phyloP scores from a whole-genome alignment of 2,329 filamentous ascomycete genomes.

The Paecilomyces niveus region DNA sequence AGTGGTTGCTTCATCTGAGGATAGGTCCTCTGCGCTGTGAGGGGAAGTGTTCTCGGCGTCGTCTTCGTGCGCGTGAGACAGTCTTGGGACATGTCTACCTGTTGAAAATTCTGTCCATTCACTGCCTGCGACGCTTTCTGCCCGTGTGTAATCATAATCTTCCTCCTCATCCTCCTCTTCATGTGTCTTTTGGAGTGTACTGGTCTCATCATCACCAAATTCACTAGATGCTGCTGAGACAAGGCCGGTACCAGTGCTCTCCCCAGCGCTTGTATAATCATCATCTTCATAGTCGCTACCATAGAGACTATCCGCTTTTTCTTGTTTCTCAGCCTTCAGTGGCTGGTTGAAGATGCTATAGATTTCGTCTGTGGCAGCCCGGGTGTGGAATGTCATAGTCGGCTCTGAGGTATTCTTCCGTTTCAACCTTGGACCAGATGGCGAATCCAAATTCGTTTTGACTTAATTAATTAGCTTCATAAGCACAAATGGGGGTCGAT shows the following conservation, averaged over 20 bases:
- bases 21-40: constrained; percentile 24
- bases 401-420: constrained; percentile 72
- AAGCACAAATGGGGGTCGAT: constrained; percentile 10
- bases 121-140: constrained; percentile 54
- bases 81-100: constrained; percentile 59
- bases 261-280: constrained; percentile 76
- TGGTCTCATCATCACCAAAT: constrained; percentile 54
- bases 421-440: constrained; percentile 73
- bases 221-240: constrained; percentile 59
- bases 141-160: constrained; percentile 32
- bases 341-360: constrained; percentile 96
- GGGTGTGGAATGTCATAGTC: constrained; percentile 98
- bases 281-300: constrained; percentile 59
- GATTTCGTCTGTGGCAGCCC: constrained; percentile 91
- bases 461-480: constrained; percentile 47
- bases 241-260: constrained; percentile 73
- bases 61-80: constrained; percentile 22
- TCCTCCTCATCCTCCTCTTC: constrained; percentile 23
- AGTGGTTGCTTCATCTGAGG: constrained; percentile 24
- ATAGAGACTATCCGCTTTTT: constrained; percentile 58
- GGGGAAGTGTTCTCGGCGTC: neutral
- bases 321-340: constrained; percentile 45
- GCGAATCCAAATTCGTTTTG: constrained; percentile 88
- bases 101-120: constrained; percentile 87
- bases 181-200: constrained; percentile 31